phyloP scores from a whole-genome alignment of 2,329 filamentous ascomycete genomes.

The Hypoxylon sp. region DNA sequence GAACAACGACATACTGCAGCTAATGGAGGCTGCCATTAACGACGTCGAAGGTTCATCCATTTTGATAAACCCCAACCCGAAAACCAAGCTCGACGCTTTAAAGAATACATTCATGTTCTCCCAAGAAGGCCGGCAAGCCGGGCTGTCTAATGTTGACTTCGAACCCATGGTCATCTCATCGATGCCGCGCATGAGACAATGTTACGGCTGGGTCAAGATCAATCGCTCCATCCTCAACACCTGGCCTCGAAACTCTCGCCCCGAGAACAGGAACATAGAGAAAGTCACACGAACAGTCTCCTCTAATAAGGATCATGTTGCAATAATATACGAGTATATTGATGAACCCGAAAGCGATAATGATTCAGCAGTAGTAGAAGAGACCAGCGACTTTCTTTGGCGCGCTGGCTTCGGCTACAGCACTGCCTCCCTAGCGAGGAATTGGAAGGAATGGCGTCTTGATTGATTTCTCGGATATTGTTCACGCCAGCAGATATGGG shows the following conservation, averaged over 20 bases:
- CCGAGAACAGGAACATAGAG: background rate
- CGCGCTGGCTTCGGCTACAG: constrained; percentile 14
- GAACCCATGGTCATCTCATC: background rate
- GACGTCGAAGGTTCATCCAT: background rate
- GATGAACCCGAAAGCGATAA: constrained; percentile 17
- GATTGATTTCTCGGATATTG: constrained; percentile 20
- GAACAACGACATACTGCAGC: constrained; percentile 27
- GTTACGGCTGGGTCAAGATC: constrained; percentile 21
- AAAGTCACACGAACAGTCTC: constrained; percentile 8
- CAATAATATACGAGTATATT: constrained; percentile 25
- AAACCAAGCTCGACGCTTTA: constrained; percentile 3
- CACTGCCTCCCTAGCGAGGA: constrained; percentile 5
- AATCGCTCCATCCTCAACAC: constrained; percentile 1
- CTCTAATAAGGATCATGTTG: constrained; percentile 10
- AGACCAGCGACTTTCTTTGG: constrained; percentile 12
- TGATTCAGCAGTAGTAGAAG: constrained; percentile 3
- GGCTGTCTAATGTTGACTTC: background rate
- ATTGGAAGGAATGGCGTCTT: constrained; percentile 20
- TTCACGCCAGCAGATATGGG: constrained; percentile 9
- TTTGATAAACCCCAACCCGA: background rate
- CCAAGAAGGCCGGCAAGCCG: background rate
- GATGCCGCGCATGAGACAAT: constrained; percentile 6
- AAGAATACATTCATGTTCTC: background rate
- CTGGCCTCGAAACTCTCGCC: background rate
- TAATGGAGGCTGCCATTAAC: constrained; percentile 12